Evolutionary conservation across 2,329 filamentous ascomycete genomes (phyloP).

Genomic region (Xylariales sp.): DNA sequence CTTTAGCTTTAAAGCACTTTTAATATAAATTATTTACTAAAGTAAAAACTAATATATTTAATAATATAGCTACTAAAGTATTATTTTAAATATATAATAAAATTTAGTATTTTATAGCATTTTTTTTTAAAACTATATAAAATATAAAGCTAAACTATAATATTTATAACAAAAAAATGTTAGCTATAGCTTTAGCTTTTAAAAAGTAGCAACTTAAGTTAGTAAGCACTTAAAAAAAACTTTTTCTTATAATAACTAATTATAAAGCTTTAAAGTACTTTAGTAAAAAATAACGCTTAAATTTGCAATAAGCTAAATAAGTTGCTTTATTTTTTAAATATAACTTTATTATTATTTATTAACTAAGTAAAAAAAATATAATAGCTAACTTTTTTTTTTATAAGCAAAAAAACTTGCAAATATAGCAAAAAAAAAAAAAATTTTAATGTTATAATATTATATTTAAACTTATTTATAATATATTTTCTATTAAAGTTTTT

Average conservation of each 20-base stretch:
- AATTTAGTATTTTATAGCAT: neutral
- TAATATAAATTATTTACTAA: neutral
- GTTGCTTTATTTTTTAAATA: slow-evolving; percentile 3
- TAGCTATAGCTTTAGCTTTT: neutral
- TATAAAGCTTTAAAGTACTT: too few species aligned
- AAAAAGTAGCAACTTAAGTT: neutral
- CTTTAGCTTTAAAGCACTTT: neutral
- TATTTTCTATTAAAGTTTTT: neutral
- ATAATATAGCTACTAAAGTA: neutral
- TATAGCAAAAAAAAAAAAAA: too few species aligned
- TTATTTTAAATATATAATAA: neutral
- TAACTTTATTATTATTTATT: neutral
- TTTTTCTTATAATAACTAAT: too few species aligned
- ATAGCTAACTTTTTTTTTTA: neutral
- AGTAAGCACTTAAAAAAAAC: neutral
- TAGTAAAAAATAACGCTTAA: too few species aligned
- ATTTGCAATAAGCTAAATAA: too few species aligned
- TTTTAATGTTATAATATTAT: neutral
- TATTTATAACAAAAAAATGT: neutral
- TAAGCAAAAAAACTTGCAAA: neutral
- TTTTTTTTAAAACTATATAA: neutral
- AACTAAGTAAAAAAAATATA: neutral
- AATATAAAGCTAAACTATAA: neutral
- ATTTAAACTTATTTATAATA: neutral
- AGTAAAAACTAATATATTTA: neutral